These are phyloP conservation scores for Paratrimastix pyriformis DNA, from an alignment of 78 protist species.

Conservation along the genomic window DNA sequence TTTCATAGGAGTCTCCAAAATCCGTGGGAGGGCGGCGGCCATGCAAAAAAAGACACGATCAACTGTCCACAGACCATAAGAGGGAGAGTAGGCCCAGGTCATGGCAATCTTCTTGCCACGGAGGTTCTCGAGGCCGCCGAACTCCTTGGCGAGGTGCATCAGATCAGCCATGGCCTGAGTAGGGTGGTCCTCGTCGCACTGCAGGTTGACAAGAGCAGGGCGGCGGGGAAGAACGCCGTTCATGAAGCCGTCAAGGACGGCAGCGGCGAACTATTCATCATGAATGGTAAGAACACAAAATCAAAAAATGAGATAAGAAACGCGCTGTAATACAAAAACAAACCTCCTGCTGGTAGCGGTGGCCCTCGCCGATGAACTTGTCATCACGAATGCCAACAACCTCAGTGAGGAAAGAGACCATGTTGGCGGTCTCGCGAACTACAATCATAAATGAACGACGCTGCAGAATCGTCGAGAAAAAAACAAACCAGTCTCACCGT, in stretches of 20 bases:
- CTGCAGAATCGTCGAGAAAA: no score
- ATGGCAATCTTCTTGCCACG: slow-evolving; percentile 44
- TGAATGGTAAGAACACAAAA: background rate
- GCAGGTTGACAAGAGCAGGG: slow-evolving; percentile 34
- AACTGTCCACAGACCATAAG: no score
- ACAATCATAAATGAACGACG: no score
- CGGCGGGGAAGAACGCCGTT: slow-evolving; percentile 33
- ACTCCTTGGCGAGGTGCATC: slow-evolving; percentile 26
- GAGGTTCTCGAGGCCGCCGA: slow-evolving; percentile 34
- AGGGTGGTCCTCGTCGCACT: slow-evolving; percentile 50
- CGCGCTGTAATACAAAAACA: no score
- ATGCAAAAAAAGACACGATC: no score
- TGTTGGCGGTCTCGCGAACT: slow-evolving; percentile 44
- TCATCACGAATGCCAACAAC: slow-evolving; percentile 43
- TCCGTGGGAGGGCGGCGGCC: no score
- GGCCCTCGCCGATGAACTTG: slow-evolving; percentile 28
- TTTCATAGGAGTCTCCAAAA: no score
- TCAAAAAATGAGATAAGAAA: background rate
- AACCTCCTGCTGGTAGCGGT: slow-evolving; percentile 13
- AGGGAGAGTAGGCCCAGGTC: slow-evolving; percentile 47
- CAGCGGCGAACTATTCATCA: no score
- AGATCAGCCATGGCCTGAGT: slow-evolving; percentile 45
- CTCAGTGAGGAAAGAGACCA: slow-evolving; percentile 41
- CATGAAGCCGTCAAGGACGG: slow-evolving; percentile 27
- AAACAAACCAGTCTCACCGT: slow-evolving; percentile 58